Evolutionary conservation across 208 protist species (phyloP), one percentile per base, ranked within the genome.

Genomic region (Crithidia brevicula): DNA sequence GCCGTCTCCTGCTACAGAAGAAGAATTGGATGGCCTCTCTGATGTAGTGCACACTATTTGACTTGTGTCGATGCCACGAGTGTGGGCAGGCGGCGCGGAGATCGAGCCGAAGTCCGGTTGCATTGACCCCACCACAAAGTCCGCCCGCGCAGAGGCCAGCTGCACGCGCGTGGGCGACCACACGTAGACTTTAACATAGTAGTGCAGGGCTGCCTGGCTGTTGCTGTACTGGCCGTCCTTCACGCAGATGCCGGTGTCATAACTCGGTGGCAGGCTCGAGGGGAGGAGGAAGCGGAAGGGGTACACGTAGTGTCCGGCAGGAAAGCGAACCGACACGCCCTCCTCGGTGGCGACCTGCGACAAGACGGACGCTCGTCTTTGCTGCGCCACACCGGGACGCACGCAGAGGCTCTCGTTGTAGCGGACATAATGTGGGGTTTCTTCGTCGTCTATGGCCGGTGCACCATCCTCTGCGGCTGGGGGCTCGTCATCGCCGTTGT

Each of bases 121-220:
- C 63, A 71, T 68, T 31, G 72, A 40, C 3, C 57, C 20, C 42
- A 78, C 59, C 2, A 31, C 31, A 31, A 78, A 72, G 53, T 62
- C 65, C 23, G 42, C 53, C 5, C 54, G 31, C 6, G 64, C 33
- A 11, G 72, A 47, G 9, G 47, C 43, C 20, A 78, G 30, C 36
- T 57, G 33, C 38, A 52, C 59, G 0, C 45, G 34, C 2, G 16
- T 45, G 22, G 45, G 34, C 18, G 54, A 54, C 50, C 25, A 40
- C 28, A 73, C 57, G 65, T 78, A 78, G 18, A 65, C 33, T 59
- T 78, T 78, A 16, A 72, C 65, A 27, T 72, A 78, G 65, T 78
- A 78, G 38, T 30, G 36, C 49, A 78, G 54, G 16, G 36, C 33
- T 16, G 65, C 72, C 7, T 43, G 45, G 47, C 73, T 79, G 38